Percentiles rank a stretch among this genome's conserved stretches.
These are phyloP conservation scores for Microbotryum violaceum DNA, from an alignment of 1,284 basidiomycete species.

Conservation along the genomic window DNA sequence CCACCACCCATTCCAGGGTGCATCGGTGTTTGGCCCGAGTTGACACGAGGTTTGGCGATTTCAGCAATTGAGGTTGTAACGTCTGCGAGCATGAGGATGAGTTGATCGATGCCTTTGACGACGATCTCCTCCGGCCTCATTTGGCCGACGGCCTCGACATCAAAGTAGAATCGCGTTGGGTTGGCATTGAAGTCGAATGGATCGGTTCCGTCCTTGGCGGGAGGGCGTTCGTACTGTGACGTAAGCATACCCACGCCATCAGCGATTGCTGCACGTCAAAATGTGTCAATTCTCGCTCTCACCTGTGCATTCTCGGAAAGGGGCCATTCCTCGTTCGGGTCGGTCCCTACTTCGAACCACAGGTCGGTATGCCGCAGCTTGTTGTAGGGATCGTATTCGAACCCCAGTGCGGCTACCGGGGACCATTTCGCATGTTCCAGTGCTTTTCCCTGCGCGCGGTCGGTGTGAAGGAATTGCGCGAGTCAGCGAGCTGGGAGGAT, in stretches of 20 bases:
- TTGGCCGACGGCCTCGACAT: conserved; percentile 84
- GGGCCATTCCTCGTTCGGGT: conserved; percentile 36
- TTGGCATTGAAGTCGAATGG: conserved; percentile 79
- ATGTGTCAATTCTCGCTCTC: neutral
- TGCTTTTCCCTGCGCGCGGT: conserved; percentile 66
- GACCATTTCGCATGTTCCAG: conserved; percentile 99
- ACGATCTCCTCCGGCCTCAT: conserved; percentile 80
- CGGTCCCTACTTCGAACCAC: conserved; percentile 73
- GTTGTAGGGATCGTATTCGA: conserved; percentile 98
- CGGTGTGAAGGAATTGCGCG: neutral
- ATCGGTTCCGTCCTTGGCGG: conserved; percentile 60
- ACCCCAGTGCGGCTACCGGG: conserved; percentile 86
- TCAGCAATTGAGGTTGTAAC: conserved; percentile 16
- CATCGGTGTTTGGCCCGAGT: too few relatives aligned
- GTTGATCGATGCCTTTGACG: conserved; percentile 48
- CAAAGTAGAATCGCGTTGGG: conserved; percentile 80
- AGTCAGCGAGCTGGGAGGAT: neutral
- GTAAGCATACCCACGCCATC: conserved; percentile 55
- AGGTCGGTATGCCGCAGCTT: conserved; percentile 90
- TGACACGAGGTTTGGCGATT: neutral
- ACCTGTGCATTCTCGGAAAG: conserved; percentile 35
- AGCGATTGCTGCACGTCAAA: conserved; percentile 62
- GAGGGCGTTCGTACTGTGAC: conserved; percentile 54
- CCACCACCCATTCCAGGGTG: too few relatives aligned
- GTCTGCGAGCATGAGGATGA: conserved; percentile 22